Evolutionary conservation across 148 eudicot species (phyloP).

Genomic region (Chenopodium album): DNA sequence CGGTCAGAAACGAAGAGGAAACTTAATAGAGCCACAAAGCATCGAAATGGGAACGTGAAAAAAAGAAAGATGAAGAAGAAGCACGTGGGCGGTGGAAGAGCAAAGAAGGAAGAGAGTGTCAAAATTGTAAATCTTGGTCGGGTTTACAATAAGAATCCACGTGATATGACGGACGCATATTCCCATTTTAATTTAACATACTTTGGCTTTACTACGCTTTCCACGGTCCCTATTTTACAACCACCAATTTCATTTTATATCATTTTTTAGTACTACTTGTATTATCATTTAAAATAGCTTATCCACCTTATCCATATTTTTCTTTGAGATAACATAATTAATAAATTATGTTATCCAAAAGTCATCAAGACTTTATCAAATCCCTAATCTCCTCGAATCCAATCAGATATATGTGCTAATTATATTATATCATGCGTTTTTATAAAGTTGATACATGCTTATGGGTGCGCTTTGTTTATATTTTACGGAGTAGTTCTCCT

Average conservation of each 20-base stretch:
- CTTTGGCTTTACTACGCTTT: background rate
- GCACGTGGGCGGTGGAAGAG: background rate
- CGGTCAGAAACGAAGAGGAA: too few relatives aligned
- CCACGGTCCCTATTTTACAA: background rate
- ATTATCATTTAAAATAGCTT: background rate
- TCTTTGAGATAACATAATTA: background rate
- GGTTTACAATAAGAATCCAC: background rate
- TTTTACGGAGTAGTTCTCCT: too few relatives aligned
- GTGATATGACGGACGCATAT: background rate
- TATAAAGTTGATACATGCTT: too few relatives aligned
- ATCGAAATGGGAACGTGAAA: background rate
- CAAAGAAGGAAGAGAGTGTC: background rate
- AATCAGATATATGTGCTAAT: background rate
- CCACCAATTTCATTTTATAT: background rate
- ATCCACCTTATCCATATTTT: conserved; percentile 16
- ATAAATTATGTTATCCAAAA: background rate
- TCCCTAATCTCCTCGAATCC: background rate
- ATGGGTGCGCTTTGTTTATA: too few relatives aligned
- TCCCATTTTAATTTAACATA: background rate
- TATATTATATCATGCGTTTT: background rate
- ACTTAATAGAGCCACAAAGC: background rate
- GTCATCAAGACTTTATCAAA: background rate
- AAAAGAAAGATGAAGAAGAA: background rate
- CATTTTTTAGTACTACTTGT: background rate
- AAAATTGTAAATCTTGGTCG: background rate